Evolutionary conservation across 2,329 filamentous ascomycete species (phyloP).

Genomic region (Penicillium psychrosexuale): DNA sequence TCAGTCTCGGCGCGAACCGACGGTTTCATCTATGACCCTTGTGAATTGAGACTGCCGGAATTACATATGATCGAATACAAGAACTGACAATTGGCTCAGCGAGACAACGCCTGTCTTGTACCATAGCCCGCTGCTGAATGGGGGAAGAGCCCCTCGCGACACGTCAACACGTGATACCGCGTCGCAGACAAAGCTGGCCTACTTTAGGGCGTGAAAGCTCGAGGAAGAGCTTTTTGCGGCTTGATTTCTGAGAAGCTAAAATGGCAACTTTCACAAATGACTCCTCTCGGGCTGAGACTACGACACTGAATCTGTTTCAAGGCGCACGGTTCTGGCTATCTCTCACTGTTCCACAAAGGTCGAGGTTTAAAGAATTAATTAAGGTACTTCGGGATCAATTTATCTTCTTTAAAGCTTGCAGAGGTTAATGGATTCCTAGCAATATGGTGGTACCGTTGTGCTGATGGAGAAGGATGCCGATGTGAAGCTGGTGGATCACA

Average conservation of each 20-base stretch:
- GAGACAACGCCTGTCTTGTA: not conserved
- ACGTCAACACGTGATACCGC: slow-evolving; percentile 27
- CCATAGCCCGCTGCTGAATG: not conserved
- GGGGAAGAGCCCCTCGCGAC: slow-evolving; percentile 1
- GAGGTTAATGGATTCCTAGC: slow-evolving; percentile 26
- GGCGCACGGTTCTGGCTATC: slow-evolving; percentile 59
- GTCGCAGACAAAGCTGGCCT: slow-evolving; percentile 10
- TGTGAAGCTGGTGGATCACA: slow-evolving; percentile 58
- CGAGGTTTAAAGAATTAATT: slow-evolving; percentile 49
- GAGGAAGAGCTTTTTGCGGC: not conserved
- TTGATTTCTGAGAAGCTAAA: not conserved
- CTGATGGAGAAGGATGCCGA: slow-evolving; percentile 55
- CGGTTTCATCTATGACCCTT: not conserved
- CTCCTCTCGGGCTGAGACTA: not conserved
- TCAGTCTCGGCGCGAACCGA: not conserved
- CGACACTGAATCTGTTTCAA: slow-evolving; percentile 46
- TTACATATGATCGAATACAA: not conserved
- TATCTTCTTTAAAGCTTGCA: not conserved
- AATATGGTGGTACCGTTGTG: slow-evolving; percentile 56
- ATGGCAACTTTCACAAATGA: not conserved
- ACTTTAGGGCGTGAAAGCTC: not conserved
- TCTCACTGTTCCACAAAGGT: slow-evolving; percentile 52
- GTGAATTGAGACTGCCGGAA: not conserved
- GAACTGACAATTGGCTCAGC: not conserved
- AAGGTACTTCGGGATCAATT: slow-evolving; percentile 28